These are phyloP conservation scores for Pseudopyricularia javanii DNA, from an alignment of 2,329 filamentous ascomycete genomes.

Conservation along the genomic window DNA sequence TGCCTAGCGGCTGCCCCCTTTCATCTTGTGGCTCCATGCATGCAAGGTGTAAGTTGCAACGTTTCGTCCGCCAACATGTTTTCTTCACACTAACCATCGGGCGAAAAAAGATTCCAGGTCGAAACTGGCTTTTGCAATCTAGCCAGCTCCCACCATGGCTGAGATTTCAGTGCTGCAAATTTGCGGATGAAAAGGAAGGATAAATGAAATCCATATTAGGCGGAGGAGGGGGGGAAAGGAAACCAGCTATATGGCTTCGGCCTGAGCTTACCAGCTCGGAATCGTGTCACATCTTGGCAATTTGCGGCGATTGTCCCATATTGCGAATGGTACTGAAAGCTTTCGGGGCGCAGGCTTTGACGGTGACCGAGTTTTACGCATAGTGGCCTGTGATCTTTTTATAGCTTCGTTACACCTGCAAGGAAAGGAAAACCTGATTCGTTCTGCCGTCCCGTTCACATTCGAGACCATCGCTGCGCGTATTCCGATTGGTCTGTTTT, in stretches of 20 bases:
- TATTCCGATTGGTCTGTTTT: no score
- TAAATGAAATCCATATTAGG: constrained; percentile 32
- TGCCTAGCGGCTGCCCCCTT: background rate
- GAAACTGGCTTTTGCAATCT: background rate
- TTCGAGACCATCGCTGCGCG: no score
- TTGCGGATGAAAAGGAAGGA: constrained; percentile 28
- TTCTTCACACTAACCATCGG: background rate
- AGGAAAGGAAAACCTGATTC: no score
- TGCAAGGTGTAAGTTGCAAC: background rate
- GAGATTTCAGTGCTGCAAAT: constrained; percentile 14
- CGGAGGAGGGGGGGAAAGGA: no score
- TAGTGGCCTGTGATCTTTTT: no score
- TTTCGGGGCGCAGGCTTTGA: no score
- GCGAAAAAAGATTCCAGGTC: background rate
- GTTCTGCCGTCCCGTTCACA: no score
- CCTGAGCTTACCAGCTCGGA: background rate
- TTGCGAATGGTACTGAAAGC: no score
- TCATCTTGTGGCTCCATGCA: background rate
- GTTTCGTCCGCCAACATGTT: background rate
- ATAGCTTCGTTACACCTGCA: no score
- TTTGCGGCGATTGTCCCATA: background rate
- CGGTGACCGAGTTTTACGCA: no score
- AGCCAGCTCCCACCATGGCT: constrained; percentile 1
- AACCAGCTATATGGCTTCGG: constrained; percentile 4
- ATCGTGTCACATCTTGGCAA: background rate